phyloP scores from a whole-genome alignment of 140 eudicot genomes.

The Stevia rebaudiana region DNA sequence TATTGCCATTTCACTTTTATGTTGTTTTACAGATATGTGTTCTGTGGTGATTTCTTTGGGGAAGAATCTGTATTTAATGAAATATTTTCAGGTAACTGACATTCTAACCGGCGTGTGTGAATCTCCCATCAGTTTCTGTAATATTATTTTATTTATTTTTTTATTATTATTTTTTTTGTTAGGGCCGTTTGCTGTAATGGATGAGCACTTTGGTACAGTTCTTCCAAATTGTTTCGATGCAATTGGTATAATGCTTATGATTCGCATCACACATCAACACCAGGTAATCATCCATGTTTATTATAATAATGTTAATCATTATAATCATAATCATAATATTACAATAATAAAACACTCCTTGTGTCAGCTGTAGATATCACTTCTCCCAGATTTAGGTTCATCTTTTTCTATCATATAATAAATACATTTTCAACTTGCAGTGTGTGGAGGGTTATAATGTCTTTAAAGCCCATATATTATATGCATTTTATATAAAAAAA shows the following conservation, averaged over 20 bases:
- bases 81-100: constrained; percentile 99
- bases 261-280: constrained; percentile 89
- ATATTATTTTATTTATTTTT: too few relatives aligned
- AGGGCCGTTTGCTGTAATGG: constrained; percentile 93
- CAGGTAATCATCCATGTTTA: constrained; percentile 48
- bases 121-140: too few relatives aligned
- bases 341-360: background rate
- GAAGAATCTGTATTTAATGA: constrained; percentile 86
- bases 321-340: background rate
- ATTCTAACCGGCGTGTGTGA: background rate
- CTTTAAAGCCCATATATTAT: background rate
- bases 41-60: constrained; percentile 92
- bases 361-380: background rate
- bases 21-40: constrained; percentile 57
- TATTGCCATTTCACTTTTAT: constrained; percentile 5
- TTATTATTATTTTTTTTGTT: too few relatives aligned
- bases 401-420: background rate
- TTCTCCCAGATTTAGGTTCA: background rate
- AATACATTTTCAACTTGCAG: background rate
- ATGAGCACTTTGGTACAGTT: constrained; percentile 78
- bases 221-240: constrained; percentile 92
- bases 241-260: constrained; percentile 97
- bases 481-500: background rate
- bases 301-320: background rate
- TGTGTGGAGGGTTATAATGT: background rate